Conservation (phyloP, 139 green algal species). For the Chara braunii region DNA sequence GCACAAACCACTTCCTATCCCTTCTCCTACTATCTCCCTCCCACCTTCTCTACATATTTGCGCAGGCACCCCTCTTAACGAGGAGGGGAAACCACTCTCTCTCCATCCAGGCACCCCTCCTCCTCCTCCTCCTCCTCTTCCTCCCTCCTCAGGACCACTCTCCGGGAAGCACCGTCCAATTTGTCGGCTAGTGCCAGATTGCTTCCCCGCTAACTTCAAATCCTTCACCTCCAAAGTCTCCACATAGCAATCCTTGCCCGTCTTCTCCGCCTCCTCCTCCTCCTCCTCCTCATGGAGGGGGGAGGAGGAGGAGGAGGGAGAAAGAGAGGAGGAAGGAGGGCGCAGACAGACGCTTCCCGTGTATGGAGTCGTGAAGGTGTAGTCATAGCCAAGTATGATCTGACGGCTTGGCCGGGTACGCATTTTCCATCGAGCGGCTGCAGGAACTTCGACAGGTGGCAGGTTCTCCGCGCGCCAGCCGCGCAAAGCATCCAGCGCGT, state of each 20-base stretch:
- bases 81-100: no score
- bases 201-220: no score
- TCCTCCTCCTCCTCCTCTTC: no score
- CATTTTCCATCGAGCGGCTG: constrained; percentile 14
- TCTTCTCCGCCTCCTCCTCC: background rate
- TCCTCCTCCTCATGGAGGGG: background rate
- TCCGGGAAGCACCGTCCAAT: no score
- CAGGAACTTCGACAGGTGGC: constrained; percentile 36
- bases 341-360: no score
- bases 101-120: no score
- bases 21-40: no score
- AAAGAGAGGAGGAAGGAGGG: background rate
- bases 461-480: constrained; percentile 21
- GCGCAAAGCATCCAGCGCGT: constrained; percentile 36
- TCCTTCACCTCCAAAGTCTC: background rate
- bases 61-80: no score
- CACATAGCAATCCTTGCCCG: background rate
- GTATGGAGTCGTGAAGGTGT: constrained; percentile 48
- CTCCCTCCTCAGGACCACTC: no score
- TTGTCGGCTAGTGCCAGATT: no score
- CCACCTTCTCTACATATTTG: no score
- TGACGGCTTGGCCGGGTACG: constrained; percentile 7
- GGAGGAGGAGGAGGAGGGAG: background rate
- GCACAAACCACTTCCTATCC: no score
- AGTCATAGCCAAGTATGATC: constrained; percentile 43